Percentiles rank a stretch among this genome's conserved stretches.
Evolutionary conservation across 2,329 filamentous ascomycete species (phyloP).

Genomic region (Triangularia setosa): DNA sequence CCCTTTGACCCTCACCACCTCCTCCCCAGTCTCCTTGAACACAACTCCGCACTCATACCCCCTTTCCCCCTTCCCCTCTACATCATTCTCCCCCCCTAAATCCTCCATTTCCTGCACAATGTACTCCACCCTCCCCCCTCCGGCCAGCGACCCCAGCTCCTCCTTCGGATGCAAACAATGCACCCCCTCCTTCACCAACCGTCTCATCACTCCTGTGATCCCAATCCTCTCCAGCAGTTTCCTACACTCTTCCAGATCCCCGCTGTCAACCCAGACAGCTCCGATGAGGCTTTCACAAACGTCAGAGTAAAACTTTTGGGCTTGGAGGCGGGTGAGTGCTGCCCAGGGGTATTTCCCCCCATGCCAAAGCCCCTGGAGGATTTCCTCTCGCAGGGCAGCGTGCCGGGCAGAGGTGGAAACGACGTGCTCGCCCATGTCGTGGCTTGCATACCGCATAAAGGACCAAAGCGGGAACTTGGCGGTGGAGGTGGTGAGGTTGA

Average conservation of each 20-base stretch:
- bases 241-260: slow-evolving; percentile 56
- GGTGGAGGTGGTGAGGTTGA: neutral
- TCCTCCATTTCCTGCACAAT: slow-evolving; percentile 32
- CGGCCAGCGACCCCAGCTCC: slow-evolving; percentile 58
- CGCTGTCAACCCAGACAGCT: slow-evolving; percentile 79
- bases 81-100: slow-evolving; percentile 23
- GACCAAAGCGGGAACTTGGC: slow-evolving; percentile 54
- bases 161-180: slow-evolving; percentile 64
- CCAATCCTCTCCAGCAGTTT: slow-evolving; percentile 60
- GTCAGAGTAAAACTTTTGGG: slow-evolving; percentile 79
- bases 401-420: slow-evolving; percentile 43
- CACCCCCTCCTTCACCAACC: slow-evolving; percentile 57
- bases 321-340: slow-evolving; percentile 58
- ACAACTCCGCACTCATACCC: slow-evolving; percentile 14
- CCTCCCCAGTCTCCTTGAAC: slow-evolving; percentile 15
- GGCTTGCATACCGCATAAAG: slow-evolving; percentile 60
- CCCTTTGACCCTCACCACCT: slow-evolving; percentile 38
- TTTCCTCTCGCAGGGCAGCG: slow-evolving; percentile 40
- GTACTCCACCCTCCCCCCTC: slow-evolving; percentile 52
- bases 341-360: slow-evolving; percentile 71
- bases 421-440: slow-evolving; percentile 46
- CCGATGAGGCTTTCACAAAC: slow-evolving; percentile 77
- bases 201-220: slow-evolving; percentile 58
- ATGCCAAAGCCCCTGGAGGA: slow-evolving; percentile 48
- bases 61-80: slow-evolving; percentile 13